Evolutionary conservation across 805 yeast species (phyloP), one percentile per base, ranked within the genome.

Genomic region (Lipomyces sp.): DNA sequence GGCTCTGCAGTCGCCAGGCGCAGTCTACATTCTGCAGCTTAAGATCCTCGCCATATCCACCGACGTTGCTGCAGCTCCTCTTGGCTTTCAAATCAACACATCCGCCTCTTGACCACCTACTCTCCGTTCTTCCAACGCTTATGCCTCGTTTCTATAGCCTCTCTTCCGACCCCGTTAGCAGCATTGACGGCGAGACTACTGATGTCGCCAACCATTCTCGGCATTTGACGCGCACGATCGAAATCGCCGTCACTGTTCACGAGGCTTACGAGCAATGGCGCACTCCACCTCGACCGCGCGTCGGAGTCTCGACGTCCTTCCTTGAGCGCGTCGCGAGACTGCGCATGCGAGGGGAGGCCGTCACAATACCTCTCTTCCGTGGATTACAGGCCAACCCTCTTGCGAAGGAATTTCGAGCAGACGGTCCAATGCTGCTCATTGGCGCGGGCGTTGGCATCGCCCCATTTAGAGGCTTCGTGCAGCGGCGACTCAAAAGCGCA

Each of bases 91-190:
- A 77, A 52, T 76, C 83, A 3, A 69, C 86, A 37, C 72, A 64
- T 39, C 79, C 88, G 21, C 95, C 95, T 0, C 61, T 84, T 45
- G 80, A 77, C 43, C 79, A 80, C 60, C 61, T 84, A 13, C 70
- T 84, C 36, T 90, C 86, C 56, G 69, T 83, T 26, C 72, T 87
- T 54, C 95, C 95, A 8, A 60, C 72, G 2, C 77, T 88, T 43
- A 83, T 80, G 65, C 95, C 95, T 14, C 69, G 96, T 47, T 69
- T 81, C 43, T 87, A 84, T 64, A 83, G 87, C 54, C 83, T 87
- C 38, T 86, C 95, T 0, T 83, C 90, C 2, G 65, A 67, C 31
- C 80, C 82, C 0, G 62, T 50, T 2, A 41, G 41, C 16, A 26
- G 42, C 26, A 47, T 41, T 18, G 41, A 24, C 28, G 28, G 21